Evolutionary conservation across 1,284 basidiomycete species (phyloP).

Genomic region (Pyrrhoderma noxium): DNA sequence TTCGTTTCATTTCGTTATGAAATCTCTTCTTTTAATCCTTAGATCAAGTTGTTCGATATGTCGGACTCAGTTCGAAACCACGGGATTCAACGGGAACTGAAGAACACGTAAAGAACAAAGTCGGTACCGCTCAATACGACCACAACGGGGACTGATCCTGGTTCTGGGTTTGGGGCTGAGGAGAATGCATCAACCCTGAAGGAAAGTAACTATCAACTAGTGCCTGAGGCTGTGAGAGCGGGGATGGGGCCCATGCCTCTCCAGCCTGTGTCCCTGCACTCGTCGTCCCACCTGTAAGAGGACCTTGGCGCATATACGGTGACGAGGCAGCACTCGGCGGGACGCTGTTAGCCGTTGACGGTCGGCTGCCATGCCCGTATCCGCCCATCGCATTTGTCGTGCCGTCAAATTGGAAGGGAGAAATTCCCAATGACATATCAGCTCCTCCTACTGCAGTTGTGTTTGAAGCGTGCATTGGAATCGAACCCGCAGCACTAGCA

Average conservation of each 20-base stretch:
- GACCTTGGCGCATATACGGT: conserved; percentile 12
- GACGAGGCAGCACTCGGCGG: conserved; percentile 2
- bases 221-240: conserved; percentile 11
- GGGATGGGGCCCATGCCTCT: background rate
- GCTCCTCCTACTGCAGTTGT: background rate
- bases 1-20: too few species aligned
- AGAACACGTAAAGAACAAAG: too few species aligned
- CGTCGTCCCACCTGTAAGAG: background rate
- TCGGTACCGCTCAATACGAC: conserved; percentile 3
- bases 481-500: conserved; percentile 6
- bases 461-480: background rate
- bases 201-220: conserved; percentile 3
- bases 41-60: too few species aligned
- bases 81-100: too few species aligned
- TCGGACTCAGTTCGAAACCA: too few species aligned
- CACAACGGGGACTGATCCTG: conserved; percentile 13
- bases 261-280: conserved; percentile 8
- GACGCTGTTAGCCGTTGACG: conserved; percentile 11
- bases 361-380: conserved; percentile 8
- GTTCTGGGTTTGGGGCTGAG: conserved; percentile 1
- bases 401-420: conserved; percentile 10
- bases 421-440: conserved; percentile 1
- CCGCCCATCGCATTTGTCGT: conserved; percentile 1
- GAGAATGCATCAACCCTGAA: conserved; percentile 4
- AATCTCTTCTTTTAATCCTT: too few species aligned